Evolutionary conservation across 1,284 basidiomycete species (phyloP), one percentile per base, ranked within the genome.

Genomic region (Mycena sp.): DNA sequence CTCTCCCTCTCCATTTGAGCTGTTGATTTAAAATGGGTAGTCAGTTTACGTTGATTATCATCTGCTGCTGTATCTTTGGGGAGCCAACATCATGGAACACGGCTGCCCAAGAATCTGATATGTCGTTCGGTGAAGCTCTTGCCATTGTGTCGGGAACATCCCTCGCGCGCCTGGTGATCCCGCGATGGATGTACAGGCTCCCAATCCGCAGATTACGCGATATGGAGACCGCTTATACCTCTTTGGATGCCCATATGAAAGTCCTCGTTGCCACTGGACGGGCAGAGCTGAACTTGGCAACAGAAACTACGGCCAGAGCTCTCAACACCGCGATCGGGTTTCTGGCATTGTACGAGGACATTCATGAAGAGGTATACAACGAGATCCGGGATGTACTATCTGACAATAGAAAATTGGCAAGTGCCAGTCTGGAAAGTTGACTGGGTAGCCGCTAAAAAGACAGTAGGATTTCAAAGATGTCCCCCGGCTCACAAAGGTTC

Each of bases 291-390:
- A 19, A 19, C 29, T 25, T 16, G 5, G 23, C 14, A 7, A n/a
- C 46, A 71, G 70, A 71, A 55, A 71, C 67, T 2, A 68, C 66
- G 1, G 67, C 70, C 7, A 62, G 63, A 32, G 61, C 67, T n/a
- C 51, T 67, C 10, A 64, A 67, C 40, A 69, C 67, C 16, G 55
- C 66, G 5, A 51, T 71, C 2, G 70, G 70, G 7, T 69, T 70
- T 35, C 53, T 71, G 6, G 69, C 70, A 0, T 30, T 69, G 6
- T 67, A 71, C 46, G 61, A 69, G 28, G 67, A 70, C 12, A 56
- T 65, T 19, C 70, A 71, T 46, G 64, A 71, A 16, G 69, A 70
- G 38, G 58, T 67, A 6, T 46, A 57, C 17, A 17, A 69, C 23
- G 60, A 71, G n/a, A 65, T 70, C 12, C 32, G 29, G 12, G 48